Percentiles rank a stretch among this genome's conserved stretches.
Conservation (phyloP, 1,284 basidiomycete species). For the Ceraceosorus guamensis region DNA sequence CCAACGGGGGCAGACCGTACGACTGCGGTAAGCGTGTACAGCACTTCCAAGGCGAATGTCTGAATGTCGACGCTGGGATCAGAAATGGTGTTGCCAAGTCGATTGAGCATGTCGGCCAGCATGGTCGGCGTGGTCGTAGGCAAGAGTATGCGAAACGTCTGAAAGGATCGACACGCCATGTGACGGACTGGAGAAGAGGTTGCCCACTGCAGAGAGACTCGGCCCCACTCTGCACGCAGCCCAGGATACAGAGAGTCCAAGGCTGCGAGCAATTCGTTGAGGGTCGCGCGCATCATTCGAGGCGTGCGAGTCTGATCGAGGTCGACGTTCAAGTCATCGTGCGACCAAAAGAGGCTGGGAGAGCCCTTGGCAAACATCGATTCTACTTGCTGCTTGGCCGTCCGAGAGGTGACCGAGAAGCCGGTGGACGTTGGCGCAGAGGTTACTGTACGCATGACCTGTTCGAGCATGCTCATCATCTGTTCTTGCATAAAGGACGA, state of each 20-base stretch:
- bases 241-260: conserved; percentile 59
- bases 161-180: conserved; percentile 79
- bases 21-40: conserved; percentile 68
- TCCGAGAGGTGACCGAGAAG: conserved; percentile 55
- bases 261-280: conserved; percentile 64
- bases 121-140: conserved; percentile 66
- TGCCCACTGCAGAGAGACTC: conserved; percentile 73
- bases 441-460: conserved; percentile 27
- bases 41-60: conserved; percentile 73
- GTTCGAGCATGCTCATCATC: conserved; percentile 59
- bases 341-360: conserved; percentile 21
- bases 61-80: conserved; percentile 65
- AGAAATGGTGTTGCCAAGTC: conserved; percentile 76
- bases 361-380: conserved; percentile 60
- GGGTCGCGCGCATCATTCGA: conserved; percentile 60
- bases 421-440: conserved; percentile 10
- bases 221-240: conserved; percentile 68
- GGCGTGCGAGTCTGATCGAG: conserved; percentile 36
- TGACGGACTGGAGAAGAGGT: conserved; percentile 78
- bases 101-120: conserved; percentile 71
- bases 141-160: conserved; percentile 78
- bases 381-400: conserved; percentile 63
- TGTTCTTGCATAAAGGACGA: conserved; percentile 63
- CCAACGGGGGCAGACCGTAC: conserved; percentile 59
- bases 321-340: conserved; percentile 17